These are phyloP conservation scores for Jaenimonas drosophilae DNA, from an alignment of 208 protist species.

Conservation along the genomic window DNA sequence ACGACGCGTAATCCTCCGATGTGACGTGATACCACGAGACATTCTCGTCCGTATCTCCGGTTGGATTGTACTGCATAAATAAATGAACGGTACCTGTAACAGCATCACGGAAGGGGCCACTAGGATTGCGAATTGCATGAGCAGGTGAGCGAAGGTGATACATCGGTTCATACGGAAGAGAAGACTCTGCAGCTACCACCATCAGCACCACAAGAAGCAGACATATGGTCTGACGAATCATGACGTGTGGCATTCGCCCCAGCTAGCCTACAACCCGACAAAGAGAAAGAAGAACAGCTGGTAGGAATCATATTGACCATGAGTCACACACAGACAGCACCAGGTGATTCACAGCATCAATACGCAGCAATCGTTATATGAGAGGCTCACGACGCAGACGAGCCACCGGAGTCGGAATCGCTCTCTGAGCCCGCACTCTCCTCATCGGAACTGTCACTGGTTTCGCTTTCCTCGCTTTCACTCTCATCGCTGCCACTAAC, in stretches of 20 bases:
- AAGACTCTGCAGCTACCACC: background rate
- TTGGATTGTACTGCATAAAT: conserved; percentile 9
- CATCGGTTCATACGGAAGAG: conserved; percentile 1
- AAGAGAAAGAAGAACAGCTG: conserved; percentile 4
- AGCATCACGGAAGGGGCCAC: conserved; percentile 9
- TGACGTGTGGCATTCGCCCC: background rate
- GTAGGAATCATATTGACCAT: background rate
- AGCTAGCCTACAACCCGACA: background rate
- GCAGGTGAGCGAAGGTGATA: conserved; percentile 5
- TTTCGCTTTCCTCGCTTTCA: conserved; percentile 7
- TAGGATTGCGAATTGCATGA: background rate
- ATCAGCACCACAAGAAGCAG: background rate
- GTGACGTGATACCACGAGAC: conserved; percentile 11
- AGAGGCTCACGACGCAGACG: too few species aligned
- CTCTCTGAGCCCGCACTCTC: conserved; percentile 2
- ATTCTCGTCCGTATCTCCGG: background rate
- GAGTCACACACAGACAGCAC: background rate
- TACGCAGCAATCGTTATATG: too few species aligned
- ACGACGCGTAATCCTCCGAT: conserved; percentile 12
- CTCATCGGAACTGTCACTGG: conserved; percentile 10
- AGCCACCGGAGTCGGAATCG: background rate
- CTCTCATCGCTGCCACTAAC: conserved; percentile 9
- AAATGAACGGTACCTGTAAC: conserved; percentile 5
- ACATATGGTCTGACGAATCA: background rate
- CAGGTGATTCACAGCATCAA: too few species aligned